A percentile compares a stretch with the other conserved stretches of the same genome.
These are phyloP conservation scores for Parietichytrium sp. DNA, from an alignment of 108 stramenopile genomes.

Conservation along the genomic window DNA sequence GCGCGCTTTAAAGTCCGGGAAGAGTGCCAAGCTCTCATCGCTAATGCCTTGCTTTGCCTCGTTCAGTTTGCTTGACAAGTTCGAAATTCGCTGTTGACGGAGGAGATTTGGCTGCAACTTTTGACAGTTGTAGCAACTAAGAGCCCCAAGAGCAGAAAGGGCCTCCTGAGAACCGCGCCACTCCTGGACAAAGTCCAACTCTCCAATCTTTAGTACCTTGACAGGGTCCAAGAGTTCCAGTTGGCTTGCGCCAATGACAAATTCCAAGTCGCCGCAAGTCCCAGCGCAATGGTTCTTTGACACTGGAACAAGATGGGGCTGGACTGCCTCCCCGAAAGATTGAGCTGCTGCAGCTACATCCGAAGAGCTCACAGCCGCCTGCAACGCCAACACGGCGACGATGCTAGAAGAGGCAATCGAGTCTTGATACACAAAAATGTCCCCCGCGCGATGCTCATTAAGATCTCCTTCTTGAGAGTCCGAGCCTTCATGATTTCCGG, in stretches of 20 bases:
- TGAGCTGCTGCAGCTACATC: neutral
- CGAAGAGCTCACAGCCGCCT: neutral
- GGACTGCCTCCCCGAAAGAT: neutral
- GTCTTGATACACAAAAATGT: neutral
- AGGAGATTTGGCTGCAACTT: slow-evolving; percentile 14
- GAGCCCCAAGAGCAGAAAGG: too few relatives aligned
- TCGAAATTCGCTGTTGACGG: neutral
- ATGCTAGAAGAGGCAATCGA: neutral
- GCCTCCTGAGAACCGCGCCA: neutral
- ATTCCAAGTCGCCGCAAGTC: neutral
- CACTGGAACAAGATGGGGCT: neutral
- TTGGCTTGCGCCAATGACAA: neutral
- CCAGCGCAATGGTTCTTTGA: neutral
- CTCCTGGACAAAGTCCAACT: slow-evolving; percentile 11
- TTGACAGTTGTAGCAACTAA: neutral
- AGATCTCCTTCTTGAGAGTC: neutral
- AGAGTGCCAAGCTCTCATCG: slow-evolving; percentile 69
- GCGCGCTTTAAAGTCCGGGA: slow-evolving; percentile 87
- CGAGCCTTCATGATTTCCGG: too few relatives aligned
- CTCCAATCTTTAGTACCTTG: neutral
- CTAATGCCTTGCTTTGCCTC: slow-evolving; percentile 41
- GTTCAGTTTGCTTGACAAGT: slow-evolving; percentile 43
- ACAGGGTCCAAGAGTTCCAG: neutral
- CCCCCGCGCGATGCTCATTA: neutral
- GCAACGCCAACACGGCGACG: neutral